A percentile compares a stretch with the other conserved stretches of the same genome.
These are phyloP conservation scores for Leishmania tropica DNA, from an alignment of 208 protist species.

Conservation along the genomic window DNA sequence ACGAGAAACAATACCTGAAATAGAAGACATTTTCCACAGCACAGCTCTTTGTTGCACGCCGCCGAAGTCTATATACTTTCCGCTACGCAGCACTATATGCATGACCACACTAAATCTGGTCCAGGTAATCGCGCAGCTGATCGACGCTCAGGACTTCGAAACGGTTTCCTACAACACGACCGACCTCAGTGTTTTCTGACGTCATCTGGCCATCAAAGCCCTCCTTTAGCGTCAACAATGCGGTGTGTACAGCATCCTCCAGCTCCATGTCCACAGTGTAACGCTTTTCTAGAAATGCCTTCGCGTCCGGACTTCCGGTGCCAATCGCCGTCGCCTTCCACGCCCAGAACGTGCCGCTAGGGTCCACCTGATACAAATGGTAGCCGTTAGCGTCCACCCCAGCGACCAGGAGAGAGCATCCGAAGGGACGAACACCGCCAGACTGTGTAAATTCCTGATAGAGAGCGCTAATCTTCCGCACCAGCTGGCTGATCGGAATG, in stretches of 20 bases:
- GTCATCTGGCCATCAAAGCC: constrained; percentile 97
- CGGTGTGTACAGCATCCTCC: constrained; percentile 99
- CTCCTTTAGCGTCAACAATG: constrained; percentile 99
- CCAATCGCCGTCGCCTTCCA: constrained; percentile 99
- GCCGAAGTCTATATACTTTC: constrained; percentile 1
- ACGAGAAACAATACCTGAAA: constrained; percentile 10
- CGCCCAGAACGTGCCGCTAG: constrained; percentile 98
- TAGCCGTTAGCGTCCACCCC: constrained; percentile 96
- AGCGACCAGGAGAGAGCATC: constrained; percentile 99
- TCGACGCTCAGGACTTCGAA: constrained; percentile 85
- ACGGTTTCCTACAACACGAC: constrained; percentile 88
- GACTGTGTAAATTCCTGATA: constrained; percentile 99
- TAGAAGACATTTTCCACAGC: constrained; percentile 1
- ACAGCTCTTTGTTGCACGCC: neutral
- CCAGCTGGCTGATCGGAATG: constrained; percentile 96
- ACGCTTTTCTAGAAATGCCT: constrained; percentile 99
- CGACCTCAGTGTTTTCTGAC: constrained; percentile 99
- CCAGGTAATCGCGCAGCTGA: constrained; percentile 86
- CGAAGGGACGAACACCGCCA: constrained; percentile 99
- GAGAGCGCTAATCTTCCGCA: constrained; percentile 96
- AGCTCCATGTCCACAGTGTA: constrained; percentile 98
- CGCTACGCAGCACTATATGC: constrained; percentile 3
- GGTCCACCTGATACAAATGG: constrained; percentile 99
- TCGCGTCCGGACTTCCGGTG: constrained; percentile 96
- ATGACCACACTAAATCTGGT: constrained; percentile 70